Evolutionary conservation across 2,329 filamentous ascomycete genomes (phyloP), one percentile per base, ranked within the genome.

Genomic region (Ascochyta koolunga): DNA sequence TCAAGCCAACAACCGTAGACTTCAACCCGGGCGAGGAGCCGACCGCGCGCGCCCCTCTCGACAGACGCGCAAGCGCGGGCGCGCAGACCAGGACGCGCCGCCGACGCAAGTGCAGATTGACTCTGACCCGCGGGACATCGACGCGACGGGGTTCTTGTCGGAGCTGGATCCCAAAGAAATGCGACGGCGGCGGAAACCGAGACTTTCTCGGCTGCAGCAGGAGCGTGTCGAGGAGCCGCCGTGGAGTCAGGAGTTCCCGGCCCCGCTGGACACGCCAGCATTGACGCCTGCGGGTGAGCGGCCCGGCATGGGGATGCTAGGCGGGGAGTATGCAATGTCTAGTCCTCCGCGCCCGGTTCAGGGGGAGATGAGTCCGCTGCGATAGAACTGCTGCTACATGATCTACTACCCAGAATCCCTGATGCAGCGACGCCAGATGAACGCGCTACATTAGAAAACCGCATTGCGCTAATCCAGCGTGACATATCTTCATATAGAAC

Each of bases 131-230:
- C 41, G 52, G 4, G 47, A 56, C 13, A 56, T 56, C 5, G 52
- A 56, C n/a, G 52, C 46, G 0, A 56, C 52, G 7, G 52, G 52
- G 1, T 56, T 56, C 9, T 18, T 56, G 6, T 50, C 47, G 1
- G 52, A 56, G 21, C 42, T 56, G 1, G 52, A 56, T 16, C 41
- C 42, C 0, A 33, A 37, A 11, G 52, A 56, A 8, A 37, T 27
- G 16, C 13, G 42, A 13, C 16, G 36, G 19, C 18, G 47, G 11
- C n/a, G 36, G 13, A 50, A 50, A 18, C 47, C 46, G 4, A 13
- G 46, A 8, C 7, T 56, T 10, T 47, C 41, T 9, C 15, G 46
- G 0, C 13, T 56, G 16, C 18, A 38, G 16, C 21, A 32, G 10
- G 37, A 35, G n/a, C 22, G 31, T 1, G 52, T 42, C 7, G 21